These are phyloP conservation scores for Coccomyxa subellipsoidea DNA, from an alignment of 163 green algal species.

Conservation along the genomic window DNA sequence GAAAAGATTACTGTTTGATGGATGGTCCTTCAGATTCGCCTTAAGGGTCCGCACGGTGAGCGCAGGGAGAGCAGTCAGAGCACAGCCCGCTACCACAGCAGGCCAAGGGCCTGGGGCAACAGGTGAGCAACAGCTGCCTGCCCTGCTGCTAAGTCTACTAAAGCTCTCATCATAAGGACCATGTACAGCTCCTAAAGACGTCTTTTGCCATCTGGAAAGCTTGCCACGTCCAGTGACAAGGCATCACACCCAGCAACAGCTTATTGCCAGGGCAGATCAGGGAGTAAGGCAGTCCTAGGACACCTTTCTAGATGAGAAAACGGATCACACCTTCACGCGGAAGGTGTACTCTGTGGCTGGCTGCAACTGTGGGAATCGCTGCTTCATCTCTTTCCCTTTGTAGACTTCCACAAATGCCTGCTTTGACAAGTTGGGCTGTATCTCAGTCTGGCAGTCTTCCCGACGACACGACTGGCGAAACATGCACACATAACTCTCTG, in stretches of 20 bases:
- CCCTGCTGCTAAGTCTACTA: neutral
- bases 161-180: conserved; percentile 7
- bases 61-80: neutral
- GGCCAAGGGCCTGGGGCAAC: neutral
- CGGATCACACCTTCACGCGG: conserved; percentile 46
- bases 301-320: neutral
- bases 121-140: neutral
- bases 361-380: conserved; percentile 44
- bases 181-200: neutral
- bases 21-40: conserved; percentile 8
- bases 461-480: no score
- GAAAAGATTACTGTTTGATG: neutral
- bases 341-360: conserved; percentile 56
- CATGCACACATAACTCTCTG: no score
- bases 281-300: no score
- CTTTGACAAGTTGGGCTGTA: no score
- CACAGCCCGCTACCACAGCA: neutral
- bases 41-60: neutral
- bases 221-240: neutral
- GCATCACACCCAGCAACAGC: no score
- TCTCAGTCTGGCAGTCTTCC: no score
- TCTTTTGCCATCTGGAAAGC: neutral
- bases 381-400: conserved; percentile 46
- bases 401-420: conserved; percentile 64
- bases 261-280: no score